Percentiles rank a stretch among this genome's conserved stretches.
Evolutionary conservation across 495 filamentous ascomycete species (phyloP).

Genomic region (Letharia columbiana): DNA sequence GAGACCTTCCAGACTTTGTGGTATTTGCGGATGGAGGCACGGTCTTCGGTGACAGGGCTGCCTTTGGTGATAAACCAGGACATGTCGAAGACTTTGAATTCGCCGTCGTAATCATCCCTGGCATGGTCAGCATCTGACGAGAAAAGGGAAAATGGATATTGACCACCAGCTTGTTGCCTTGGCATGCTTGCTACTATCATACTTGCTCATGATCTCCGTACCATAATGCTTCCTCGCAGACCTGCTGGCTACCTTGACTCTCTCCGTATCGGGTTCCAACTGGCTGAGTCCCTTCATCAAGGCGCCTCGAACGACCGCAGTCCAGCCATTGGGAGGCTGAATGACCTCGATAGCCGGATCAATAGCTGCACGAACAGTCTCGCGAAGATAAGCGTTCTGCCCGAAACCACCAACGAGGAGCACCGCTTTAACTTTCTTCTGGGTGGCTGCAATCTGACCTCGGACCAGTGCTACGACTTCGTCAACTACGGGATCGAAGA

Average conservation of each 20-base stretch:
- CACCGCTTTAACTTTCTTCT: constrained; percentile 39
- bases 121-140: neutral
- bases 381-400: constrained; percentile 51
- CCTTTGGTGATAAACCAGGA: constrained; percentile 31
- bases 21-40: constrained; percentile 10
- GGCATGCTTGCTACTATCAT: constrained; percentile 25
- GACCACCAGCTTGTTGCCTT: constrained; percentile 18
- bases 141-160: neutral
- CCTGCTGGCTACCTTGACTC: constrained; percentile 29
- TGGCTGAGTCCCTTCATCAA: constrained; percentile 33
- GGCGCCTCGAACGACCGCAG: constrained; percentile 38
- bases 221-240: constrained; percentile 37
- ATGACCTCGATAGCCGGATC: constrained; percentile 21
- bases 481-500: constrained; percentile 59
- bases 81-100: constrained; percentile 28
- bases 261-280: constrained; percentile 21
- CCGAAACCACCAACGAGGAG: constrained; percentile 62
- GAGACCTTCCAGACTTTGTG: constrained; percentile 23
- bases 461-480: constrained; percentile 56
- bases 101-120: constrained; percentile 23
- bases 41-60: constrained; percentile 16
- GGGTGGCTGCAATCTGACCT: constrained; percentile 43
- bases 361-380: constrained; percentile 19
- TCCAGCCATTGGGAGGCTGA: constrained; percentile 30
- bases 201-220: constrained; percentile 25